Evolutionary conservation across 768 basidiomycete species (phyloP), one percentile per base, ranked within the genome.

Genomic region (Hericium rajendrae): DNA sequence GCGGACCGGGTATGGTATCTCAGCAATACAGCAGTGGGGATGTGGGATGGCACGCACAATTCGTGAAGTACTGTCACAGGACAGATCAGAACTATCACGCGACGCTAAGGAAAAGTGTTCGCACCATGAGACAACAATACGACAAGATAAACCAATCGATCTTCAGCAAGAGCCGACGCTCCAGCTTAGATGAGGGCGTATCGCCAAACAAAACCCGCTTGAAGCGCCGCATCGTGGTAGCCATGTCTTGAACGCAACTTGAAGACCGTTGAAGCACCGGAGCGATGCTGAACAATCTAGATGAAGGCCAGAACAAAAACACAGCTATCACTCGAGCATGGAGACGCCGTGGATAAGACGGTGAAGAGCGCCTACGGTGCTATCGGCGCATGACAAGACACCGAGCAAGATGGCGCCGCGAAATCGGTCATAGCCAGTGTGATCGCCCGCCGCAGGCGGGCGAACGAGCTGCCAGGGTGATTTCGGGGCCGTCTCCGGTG

Each of bases 71-170:
- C 82, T 83, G 28, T 18, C 2, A 13, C 3, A 37, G 24, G 20
- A 22, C 49, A 16, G 10, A 6, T 46, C 20, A 22, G 10, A 15
- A 37, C 22, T n/a, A 54, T 20, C 39, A 12, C n/a, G 18, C 18
- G 6, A 28, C 39, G 9, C 16, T 4, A 20, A 20, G 20, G 43
- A 13, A 46, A 20, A 46, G 16, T n/a, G 20, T 9, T 57, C 60
- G 57, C 59, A 85, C 79, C 84, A 86, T 81, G 49, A 86, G 73
- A 71, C 84, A 86, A 65, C 83, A 82, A 65, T 85, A 86, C 9
- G 83, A 84, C 41, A 87, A 67, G 51, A 87, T 84, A 65, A 85
- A 84, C 73, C 77, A 81, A 67, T 88, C 74, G 38, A 75, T 70
- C 67, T 88, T 87, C 61, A 79, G 62, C 24, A 88, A 68, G 37